Percentiles rank a stretch among this genome's conserved stretches.
Conservation (phyloP, 371 early-diverging fungal species). For the Phascolomyces articulosus region DNA sequence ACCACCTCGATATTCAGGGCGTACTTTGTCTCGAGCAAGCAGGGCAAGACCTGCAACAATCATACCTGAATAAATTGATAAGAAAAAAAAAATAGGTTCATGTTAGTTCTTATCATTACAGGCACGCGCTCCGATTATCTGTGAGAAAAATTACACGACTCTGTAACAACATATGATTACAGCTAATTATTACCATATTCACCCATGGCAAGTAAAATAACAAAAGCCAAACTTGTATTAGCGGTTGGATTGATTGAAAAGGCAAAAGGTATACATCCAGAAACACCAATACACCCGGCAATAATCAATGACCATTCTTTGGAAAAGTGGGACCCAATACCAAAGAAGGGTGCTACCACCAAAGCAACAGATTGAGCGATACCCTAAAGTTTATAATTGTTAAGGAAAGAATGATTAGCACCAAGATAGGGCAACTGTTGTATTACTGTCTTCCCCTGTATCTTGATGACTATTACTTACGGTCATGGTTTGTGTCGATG, state of each 20-base stretch:
- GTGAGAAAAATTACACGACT: too few species aligned
- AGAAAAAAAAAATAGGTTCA: too few species aligned
- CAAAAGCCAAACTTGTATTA: conserved; percentile 50
- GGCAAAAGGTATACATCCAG: conserved; percentile 64
- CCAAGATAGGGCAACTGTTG: too few species aligned
- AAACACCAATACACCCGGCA: conserved; percentile 60
- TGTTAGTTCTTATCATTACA: too few species aligned
- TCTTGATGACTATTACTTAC: conserved; percentile 17
- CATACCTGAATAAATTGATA: conserved; percentile 42
- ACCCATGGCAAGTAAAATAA: conserved; percentile 68
- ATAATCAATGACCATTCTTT: conserved; percentile 54
- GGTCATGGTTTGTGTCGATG: conserved; percentile 59
- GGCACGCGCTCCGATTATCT: too few species aligned
- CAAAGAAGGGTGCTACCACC: conserved; percentile 70
- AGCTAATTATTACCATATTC: conserved; percentile 65
- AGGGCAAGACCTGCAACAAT: conserved; percentile 74
- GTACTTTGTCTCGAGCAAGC: conserved; percentile 56
- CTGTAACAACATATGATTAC: too few species aligned
- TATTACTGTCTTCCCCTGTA: too few species aligned
- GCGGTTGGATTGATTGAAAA: conserved; percentile 59
- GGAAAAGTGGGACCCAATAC: conserved; percentile 46
- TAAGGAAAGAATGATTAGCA: too few species aligned
- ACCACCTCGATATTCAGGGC: conserved; percentile 59
- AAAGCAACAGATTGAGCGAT: conserved; percentile 75
- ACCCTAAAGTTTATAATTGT: conserved; percentile 17